Percentiles rank a stretch among this genome's conserved stretches.
phyloP scores from a whole-genome alignment of 1,139 yeast genomes.

The Pichia norvegensis region DNA sequence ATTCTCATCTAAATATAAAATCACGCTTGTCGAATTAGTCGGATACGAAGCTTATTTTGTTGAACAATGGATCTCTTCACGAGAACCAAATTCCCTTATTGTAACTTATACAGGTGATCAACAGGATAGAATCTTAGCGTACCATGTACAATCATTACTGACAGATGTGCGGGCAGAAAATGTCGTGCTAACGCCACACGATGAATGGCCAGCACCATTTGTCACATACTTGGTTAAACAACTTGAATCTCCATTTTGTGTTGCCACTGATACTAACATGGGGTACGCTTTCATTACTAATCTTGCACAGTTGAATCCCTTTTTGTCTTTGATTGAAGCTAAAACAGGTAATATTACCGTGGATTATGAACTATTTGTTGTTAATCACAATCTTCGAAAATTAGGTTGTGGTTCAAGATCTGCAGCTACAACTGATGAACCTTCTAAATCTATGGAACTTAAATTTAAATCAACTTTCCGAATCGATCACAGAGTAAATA shows the following conservation, averaged over 20 bases:
- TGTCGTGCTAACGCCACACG: slow-evolving; percentile 2
- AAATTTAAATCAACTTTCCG: slow-evolving; percentile 74
- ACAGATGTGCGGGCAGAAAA: background rate
- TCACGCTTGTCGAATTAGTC: slow-evolving; percentile 36
- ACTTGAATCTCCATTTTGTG: slow-evolving; percentile 49
- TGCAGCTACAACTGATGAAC: slow-evolving; percentile 55
- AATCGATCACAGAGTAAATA: slow-evolving; percentile 45
- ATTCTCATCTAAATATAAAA: slow-evolving; percentile 6
- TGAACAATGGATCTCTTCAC: slow-evolving; percentile 85
- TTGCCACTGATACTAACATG: slow-evolving; percentile 42
- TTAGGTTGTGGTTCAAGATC: slow-evolving; percentile 83
- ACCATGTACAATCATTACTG: slow-evolving; percentile 34
- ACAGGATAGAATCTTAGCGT: slow-evolving; percentile 52
- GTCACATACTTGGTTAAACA: slow-evolving; percentile 60
- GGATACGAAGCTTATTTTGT: slow-evolving; percentile 89
- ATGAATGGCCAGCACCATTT: slow-evolving; percentile 50
- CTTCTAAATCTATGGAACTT: slow-evolving; percentile 73
- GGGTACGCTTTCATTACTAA: slow-evolving; percentile 75
- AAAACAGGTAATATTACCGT: slow-evolving; percentile 45
- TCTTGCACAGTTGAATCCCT: slow-evolving; percentile 63
- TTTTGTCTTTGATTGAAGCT: slow-evolving; percentile 65
- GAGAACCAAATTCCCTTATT: slow-evolving; percentile 60
- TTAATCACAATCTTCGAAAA: slow-evolving; percentile 70
- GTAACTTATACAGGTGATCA: slow-evolving; percentile 81
- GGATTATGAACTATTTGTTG: slow-evolving; percentile 47